Base-by-base conservation (phyloP, 2,329 filamentous ascomycete genomes). In the Ophiostoma montium region DNA sequence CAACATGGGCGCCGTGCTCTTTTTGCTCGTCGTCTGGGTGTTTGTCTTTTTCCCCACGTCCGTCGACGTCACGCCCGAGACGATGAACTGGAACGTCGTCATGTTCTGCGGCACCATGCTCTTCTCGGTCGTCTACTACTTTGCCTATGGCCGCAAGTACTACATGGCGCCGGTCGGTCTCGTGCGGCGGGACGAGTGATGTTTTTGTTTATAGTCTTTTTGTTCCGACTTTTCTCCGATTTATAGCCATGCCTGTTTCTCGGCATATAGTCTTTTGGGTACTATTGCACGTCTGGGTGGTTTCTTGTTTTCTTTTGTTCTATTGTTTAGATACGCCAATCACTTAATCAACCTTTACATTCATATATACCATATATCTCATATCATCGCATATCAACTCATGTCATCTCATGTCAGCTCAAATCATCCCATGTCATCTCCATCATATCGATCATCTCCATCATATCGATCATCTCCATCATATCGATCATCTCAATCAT, bases 51-150 rank as follows among this genome's bases (percentile, higher is more conserved):
- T 72, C 58, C 73, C 73, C 1, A 56, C 61, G 0, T 50, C 55
- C 3, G 58, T 64, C 33, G 53, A 59, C 1, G 65, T 70, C 1
- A 65, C 60, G 2, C 56, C 62, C 1, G 55, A 55, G 13, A 65
- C 63, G 2, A 73, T 74, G 64, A 76, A 76, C 57, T 76, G 70
- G 70, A 67, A 65, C 30, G 57, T 64, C n/a, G 60, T 71, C 7
- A 65, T 74, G 35, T 70, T 71, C 43, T 57, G 56, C 19, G 60
- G 58, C 1, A 61, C 65, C 10, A 63, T 69, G 49, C 36, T 65
- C 5, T 62, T 69, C 41, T 64, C 66, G 13, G 54, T 63, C 13
- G 53, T 59, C 1, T 70, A 69, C 53, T 70, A 69, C 53, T 55
- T 62, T 44, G 51, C 61, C 30, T 50, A 53, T 3, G 61, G 60